Conservation (phyloP, 805 yeast genomes). For the Yarrowia deformans region DNA sequence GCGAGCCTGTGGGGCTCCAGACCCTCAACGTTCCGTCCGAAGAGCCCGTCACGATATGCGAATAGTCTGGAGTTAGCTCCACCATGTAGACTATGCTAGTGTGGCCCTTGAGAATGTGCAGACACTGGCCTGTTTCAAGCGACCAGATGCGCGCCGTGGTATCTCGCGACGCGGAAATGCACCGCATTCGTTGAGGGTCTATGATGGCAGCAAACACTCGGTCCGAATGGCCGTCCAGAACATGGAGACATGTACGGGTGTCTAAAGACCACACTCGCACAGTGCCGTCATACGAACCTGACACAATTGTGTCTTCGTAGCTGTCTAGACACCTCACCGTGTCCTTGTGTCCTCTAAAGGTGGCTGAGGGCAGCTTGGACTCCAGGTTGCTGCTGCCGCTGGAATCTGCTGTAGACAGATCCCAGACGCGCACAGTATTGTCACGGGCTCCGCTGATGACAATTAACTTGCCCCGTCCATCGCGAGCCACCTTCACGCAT, state of each 20-base stretch:
- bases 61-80: conserved; percentile 72
- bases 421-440: conserved; percentile 40
- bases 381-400: conserved; percentile 32
- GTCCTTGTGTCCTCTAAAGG: conserved; percentile 59
- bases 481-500: conserved; percentile 26
- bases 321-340: conserved; percentile 59
- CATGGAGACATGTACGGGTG: conserved; percentile 62
- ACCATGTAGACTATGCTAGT: conserved; percentile 66
- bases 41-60: conserved; percentile 84
- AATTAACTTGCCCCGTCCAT: conserved; percentile 62
- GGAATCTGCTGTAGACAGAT: conserved; percentile 21
- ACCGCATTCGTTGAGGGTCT: conserved; percentile 19
- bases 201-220: conserved; percentile 23
- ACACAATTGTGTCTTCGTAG: conserved; percentile 64
- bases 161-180: conserved; percentile 67
- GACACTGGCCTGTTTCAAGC: conserved; percentile 86
- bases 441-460: conserved; percentile 32
- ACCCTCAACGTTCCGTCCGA: conserved; percentile 87
- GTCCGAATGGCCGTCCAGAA: conserved; percentile 29
- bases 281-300: conserved; percentile 61
- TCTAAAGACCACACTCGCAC: conserved; percentile 63
- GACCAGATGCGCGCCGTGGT: conserved; percentile 94
- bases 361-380: conserved; percentile 52
- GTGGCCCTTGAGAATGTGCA: conserved; percentile 76
- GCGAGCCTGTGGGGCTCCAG: conserved; percentile 91